Evolutionary conservation across 805 yeast genomes (phyloP), one percentile per base, ranked within the genome.

Genomic region (Saturnispora serradocipensis): DNA sequence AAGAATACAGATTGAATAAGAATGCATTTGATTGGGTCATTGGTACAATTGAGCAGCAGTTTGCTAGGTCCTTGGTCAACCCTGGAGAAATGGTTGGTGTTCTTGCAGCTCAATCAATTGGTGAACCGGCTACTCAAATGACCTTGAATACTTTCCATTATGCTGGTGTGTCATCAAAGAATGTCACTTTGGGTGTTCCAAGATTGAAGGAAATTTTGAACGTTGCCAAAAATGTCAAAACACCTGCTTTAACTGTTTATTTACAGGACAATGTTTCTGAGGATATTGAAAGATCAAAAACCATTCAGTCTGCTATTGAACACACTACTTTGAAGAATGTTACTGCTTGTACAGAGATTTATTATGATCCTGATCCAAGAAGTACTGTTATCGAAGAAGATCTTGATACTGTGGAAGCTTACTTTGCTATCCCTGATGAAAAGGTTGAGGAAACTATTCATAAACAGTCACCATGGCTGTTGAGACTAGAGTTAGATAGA

Each of bases 21-120:
- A 81, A 80, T 54, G 93, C 99, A 0, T 93, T 93, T 64, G 89
- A 90, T 58, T 93, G 99, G 99, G 95, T 88, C 45, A 59, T 89
- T 54, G 97, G 97, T 66, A 96, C 91, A 66, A 80, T 93, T 57
- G 97, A 90, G 65, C 80, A 93, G 32, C 97, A 90, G 68, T 93
- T 91, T 73, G 88, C 88, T 58, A 86, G 84, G 68, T 82, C 97
- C 8, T 75, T 87, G 66, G 97, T 89, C 44, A 91, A 90, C 56
- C 96, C 98, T 4, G 97, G 97, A 76, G 97, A 90, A 67, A 90
- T 90, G 97, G 97, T 90, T 53, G 97, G 97, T 75, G 95, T 90
- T 49, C 79, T 90, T 63, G 97, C 97, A 49, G 97, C 97, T 2
- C 97, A 90, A 73, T 88, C 96, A 36, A 90, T 90, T 71, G 97